Evolutionary conservation across 805 yeast genomes (phyloP).

Genomic region (Wickerhamiella allomyrinae): DNA sequence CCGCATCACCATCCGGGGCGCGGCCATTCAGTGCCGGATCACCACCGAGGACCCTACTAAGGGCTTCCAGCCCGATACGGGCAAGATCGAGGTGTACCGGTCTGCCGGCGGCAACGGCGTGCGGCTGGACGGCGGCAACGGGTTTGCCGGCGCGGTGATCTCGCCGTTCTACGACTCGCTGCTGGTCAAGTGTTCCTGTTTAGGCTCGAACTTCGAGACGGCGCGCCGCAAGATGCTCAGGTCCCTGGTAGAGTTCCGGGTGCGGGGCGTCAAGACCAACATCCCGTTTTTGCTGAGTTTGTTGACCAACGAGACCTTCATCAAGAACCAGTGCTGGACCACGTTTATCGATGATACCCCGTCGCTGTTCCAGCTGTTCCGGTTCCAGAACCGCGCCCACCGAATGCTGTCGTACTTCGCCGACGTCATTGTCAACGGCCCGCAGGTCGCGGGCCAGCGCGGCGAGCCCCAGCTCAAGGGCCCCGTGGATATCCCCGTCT

Average conservation of each 20-base stretch:
- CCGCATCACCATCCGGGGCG: constrained; percentile 88
- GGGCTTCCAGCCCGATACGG: constrained; percentile 97
- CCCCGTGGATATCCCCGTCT: constrained; percentile 61
- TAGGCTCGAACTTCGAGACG: constrained; percentile 95
- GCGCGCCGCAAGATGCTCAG: constrained; percentile 96
- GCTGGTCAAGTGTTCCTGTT: constrained; percentile 94
- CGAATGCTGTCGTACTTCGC: constrained; percentile 82
- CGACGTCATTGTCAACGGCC: constrained; percentile 89
- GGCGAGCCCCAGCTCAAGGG: constrained; percentile 74
- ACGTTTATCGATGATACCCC: constrained; percentile 98
- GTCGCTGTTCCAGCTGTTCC: constrained; percentile 80
- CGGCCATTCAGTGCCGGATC: constrained; percentile 97
- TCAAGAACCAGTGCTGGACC: constrained; percentile 87
- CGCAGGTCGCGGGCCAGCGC: constrained; percentile 88
- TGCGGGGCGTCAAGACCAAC: constrained; percentile 97
- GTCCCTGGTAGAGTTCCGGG: constrained; percentile 91
- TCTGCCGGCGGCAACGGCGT: constrained; percentile 99
- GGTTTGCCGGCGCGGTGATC: constrained; percentile 91
- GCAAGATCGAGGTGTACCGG: constrained; percentile 93
- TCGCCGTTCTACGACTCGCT: constrained; percentile 96
- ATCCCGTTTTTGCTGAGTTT: constrained; percentile 89
- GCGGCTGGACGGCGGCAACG: constrained; percentile 96
- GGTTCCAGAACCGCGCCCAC: constrained; percentile 93
- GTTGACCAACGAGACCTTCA: constrained; percentile 78
- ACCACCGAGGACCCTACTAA: constrained; percentile 96